Percentiles rank a stretch among this genome's conserved stretches.
Conservation (phyloP, 177 flowering plant species). For the Vitis hybrid region DNA sequence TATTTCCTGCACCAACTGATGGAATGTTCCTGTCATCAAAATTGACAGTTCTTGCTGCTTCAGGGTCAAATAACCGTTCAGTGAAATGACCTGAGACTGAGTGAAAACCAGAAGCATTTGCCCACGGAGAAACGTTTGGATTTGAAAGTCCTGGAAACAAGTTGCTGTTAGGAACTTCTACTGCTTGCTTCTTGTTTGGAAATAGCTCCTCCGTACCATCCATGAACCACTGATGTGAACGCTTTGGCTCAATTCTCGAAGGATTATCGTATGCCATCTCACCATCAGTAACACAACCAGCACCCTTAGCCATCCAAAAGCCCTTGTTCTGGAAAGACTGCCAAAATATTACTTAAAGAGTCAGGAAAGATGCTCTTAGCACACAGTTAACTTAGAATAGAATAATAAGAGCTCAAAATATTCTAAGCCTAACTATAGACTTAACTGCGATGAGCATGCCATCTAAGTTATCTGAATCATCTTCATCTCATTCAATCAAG, state of each 20-base stretch:
- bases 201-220: slow-evolving; percentile 54
- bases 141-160: slow-evolving; percentile 34
- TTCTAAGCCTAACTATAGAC: too few species aligned
- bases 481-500: too few species aligned
- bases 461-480: too few species aligned
- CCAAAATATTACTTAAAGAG: neutral
- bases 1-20: slow-evolving; percentile 26
- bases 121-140: slow-evolving; percentile 47
- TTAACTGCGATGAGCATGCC: too few species aligned
- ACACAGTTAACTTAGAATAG: neutral
- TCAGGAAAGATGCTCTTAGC: too few species aligned
- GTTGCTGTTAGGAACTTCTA: slow-evolving; percentile 36
- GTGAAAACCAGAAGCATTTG: slow-evolving; percentile 42
- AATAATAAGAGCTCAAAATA: neutral
- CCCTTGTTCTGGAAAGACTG: slow-evolving; percentile 39
- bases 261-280: slow-evolving; percentile 43
- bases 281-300: slow-evolving; percentile 41
- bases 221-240: slow-evolving; percentile 55
- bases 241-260: slow-evolving; percentile 53
- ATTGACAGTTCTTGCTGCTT: slow-evolving; percentile 25
- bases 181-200: slow-evolving; percentile 65
- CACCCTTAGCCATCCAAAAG: slow-evolving; percentile 42
- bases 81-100: slow-evolving; percentile 37
- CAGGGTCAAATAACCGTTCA: slow-evolving; percentile 56
- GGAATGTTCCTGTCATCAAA: slow-evolving; percentile 32